A percentile compares a stretch with the other conserved stretches of the same genome.
Evolutionary conservation across 805 yeast genomes (phyloP).

Genomic region (Saccharomycopsis malanga): DNA sequence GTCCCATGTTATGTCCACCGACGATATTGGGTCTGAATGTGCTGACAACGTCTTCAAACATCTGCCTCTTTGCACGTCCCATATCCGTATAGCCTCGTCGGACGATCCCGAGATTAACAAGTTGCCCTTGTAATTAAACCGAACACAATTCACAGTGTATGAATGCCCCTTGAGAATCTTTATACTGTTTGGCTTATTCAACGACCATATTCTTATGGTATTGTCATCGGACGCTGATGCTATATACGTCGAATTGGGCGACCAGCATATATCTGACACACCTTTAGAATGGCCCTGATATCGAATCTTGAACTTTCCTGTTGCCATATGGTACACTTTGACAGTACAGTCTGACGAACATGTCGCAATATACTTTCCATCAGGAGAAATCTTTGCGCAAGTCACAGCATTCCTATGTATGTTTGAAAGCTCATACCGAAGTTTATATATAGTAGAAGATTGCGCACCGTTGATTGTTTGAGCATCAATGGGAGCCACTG

Average conservation of each 20-base stretch:
- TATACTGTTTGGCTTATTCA: slow-evolving; percentile 37
- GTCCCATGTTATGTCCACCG: slow-evolving; percentile 67
- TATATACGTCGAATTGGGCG: slow-evolving; percentile 62
- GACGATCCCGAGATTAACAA: slow-evolving; percentile 74
- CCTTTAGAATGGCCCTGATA: slow-evolving; percentile 59
- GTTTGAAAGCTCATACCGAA: no score
- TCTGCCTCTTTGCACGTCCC: slow-evolving; percentile 75
- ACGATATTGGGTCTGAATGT: slow-evolving; percentile 83
- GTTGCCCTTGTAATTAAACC: slow-evolving; percentile 69
- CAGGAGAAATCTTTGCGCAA: slow-evolving; percentile 28
- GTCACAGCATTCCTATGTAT: background rate
- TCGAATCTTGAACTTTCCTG: slow-evolving; percentile 30
- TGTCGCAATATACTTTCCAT: slow-evolving; percentile 51
- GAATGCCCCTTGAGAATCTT: slow-evolving; percentile 67
- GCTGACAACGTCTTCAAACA: slow-evolving; percentile 79
- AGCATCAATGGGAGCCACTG: no score
- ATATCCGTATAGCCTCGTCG: slow-evolving; percentile 84
- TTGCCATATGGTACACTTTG: slow-evolving; percentile 45
- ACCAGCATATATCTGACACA: slow-evolving; percentile 69
- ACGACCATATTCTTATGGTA: slow-evolving; percentile 68
- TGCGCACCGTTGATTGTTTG: no score
- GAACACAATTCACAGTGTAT: slow-evolving; percentile 68
- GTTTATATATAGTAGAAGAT: no score
- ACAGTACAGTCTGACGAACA: slow-evolving; percentile 53
- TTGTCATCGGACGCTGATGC: slow-evolving; percentile 87